Percentiles rank a stretch among this genome's conserved stretches.
Evolutionary conservation across 2,329 filamentous ascomycete genomes (phyloP).

Genomic region (Verticillium tricorpus): DNA sequence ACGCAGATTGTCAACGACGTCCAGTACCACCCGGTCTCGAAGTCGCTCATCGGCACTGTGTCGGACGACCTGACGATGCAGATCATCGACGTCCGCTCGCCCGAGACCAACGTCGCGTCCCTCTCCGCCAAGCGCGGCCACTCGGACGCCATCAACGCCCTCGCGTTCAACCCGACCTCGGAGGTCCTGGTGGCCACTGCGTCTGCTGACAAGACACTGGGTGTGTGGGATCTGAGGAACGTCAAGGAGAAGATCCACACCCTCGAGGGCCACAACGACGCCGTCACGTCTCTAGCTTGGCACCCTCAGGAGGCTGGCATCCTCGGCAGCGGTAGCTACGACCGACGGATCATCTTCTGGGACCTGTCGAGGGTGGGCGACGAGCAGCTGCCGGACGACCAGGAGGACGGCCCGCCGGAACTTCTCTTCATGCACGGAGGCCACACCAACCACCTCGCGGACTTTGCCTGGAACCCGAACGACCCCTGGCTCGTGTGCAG

Average conservation of each 20-base stretch:
- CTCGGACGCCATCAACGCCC: conserved; percentile 88
- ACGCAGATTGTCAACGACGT: conserved; percentile 93
- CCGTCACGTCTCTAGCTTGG: conserved; percentile 90
- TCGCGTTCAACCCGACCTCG: conserved; percentile 89
- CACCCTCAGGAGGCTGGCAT: conserved; percentile 88
- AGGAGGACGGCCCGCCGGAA: conserved; percentile 91
- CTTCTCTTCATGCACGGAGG: conserved; percentile 99
- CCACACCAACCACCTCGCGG: conserved; percentile 92
- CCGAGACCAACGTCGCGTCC: conserved; percentile 61
- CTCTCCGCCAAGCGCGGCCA: conserved; percentile 71
- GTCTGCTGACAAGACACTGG: conserved; percentile 92
- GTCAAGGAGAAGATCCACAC: conserved; percentile 86
- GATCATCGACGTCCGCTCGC: conserved; percentile 78
- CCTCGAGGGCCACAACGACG: conserved; percentile 81
- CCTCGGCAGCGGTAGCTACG: conserved; percentile 86
- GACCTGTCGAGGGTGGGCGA: conserved; percentile 88
- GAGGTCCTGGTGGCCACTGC: conserved; percentile 89
- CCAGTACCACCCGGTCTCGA: conserved; percentile 85
- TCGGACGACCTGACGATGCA: conserved; percentile 94
- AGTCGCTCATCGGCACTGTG: conserved; percentile 82
- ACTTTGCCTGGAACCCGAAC: conserved; percentile 97
- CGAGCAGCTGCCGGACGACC: conserved; percentile 91
- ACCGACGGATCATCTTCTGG: conserved; percentile 94
- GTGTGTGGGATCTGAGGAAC: conserved; percentile 91
- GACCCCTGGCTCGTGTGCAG: conserved; percentile 96